Conservation (phyloP, 768 basidiomycete genomes). For the Zangia roseola region DNA sequence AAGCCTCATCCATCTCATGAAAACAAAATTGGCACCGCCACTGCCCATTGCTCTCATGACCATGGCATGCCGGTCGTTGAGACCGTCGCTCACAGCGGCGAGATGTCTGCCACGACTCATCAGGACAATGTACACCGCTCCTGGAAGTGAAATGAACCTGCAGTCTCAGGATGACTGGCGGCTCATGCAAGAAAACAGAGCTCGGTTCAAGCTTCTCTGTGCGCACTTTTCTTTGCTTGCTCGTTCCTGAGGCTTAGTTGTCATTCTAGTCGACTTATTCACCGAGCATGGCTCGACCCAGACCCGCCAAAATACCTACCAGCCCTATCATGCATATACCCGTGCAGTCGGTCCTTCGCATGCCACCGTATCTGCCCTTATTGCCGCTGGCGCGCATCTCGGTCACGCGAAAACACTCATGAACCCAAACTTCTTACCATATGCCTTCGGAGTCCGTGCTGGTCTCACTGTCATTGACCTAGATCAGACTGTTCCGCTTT, state of each 20-base stretch:
- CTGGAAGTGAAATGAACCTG: conserved; percentile 33
- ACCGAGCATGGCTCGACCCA: conserved; percentile 77
- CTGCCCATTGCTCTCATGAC: conserved; percentile 10
- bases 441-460: conserved; percentile 88
- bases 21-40: conserved; percentile 34
- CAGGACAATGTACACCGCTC: conserved; percentile 31
- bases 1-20: conserved; percentile 35
- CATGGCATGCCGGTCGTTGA: conserved; percentile 29
- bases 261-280: conserved; percentile 54
- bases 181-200: conserved; percentile 57
- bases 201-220: conserved; percentile 58
- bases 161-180: conserved; percentile 63
- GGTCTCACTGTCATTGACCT: conserved; percentile 93
- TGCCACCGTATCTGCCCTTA: conserved; percentile 81
- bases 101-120: conserved; percentile 22
- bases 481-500: conserved; percentile 87
- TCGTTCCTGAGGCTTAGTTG: conserved; percentile 9
- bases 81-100: conserved; percentile 20
- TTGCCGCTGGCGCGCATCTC: conserved; percentile 92
- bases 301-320: conserved; percentile 63
- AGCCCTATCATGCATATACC: conserved; percentile 68
- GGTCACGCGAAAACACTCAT: conserved; percentile 84
- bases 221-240: conserved; percentile 23
- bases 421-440: conserved; percentile 88
- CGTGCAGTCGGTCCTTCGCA: conserved; percentile 57